phyloP scores from a whole-genome alignment of 768 basidiomycete genomes.

The Rossbeevera mucosa region DNA sequence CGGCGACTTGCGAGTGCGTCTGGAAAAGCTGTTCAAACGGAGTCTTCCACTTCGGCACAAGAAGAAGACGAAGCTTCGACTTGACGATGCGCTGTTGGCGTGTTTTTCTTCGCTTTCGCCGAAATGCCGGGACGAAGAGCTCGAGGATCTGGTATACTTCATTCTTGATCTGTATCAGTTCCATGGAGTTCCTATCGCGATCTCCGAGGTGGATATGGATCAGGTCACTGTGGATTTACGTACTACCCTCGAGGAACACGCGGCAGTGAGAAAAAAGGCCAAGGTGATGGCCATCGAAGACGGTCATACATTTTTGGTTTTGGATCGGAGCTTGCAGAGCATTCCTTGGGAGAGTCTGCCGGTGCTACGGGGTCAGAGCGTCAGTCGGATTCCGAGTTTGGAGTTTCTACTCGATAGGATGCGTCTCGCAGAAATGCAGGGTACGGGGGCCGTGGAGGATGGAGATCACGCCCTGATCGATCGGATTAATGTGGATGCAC shows the following conservation, averaged over 20 bases:
- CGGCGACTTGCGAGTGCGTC: slow-evolving; percentile 52
- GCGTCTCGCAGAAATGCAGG: slow-evolving; percentile 50
- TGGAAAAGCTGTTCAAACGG: slow-evolving; percentile 75
- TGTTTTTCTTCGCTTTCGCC: slow-evolving; percentile 83
- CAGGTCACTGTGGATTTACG: slow-evolving; percentile 88
- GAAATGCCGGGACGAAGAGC: slow-evolving; percentile 84
- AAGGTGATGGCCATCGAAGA: slow-evolving; percentile 35
- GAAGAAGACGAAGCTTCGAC: slow-evolving; percentile 47
- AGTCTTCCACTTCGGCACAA: slow-evolving; percentile 59
- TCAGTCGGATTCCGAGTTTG: slow-evolving; percentile 89
- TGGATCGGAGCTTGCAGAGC: slow-evolving; percentile 85
- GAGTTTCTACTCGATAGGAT: slow-evolving; percentile 86
- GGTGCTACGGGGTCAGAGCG: slow-evolving; percentile 71
- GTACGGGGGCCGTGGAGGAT: slow-evolving; percentile 10
- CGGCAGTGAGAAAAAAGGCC: slow-evolving; percentile 34
- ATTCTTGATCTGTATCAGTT: slow-evolving; percentile 92
- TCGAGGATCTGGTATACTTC: slow-evolving; percentile 94
- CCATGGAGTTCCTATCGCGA: slow-evolving; percentile 82
- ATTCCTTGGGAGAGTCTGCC: slow-evolving; percentile 97
- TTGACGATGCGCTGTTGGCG: slow-evolving; percentile 75
- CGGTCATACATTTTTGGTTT: slow-evolving; percentile 78
- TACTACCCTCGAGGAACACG: slow-evolving; percentile 67
- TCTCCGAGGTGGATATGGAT: slow-evolving; percentile 88
- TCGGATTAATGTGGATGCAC: slow-evolving; percentile 56
- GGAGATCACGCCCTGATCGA: slow-evolving; percentile 32